These are phyloP conservation scores for Thalassia testudinum DNA, from an alignment of 116 monocot genomes.

Conservation along the genomic window DNA sequence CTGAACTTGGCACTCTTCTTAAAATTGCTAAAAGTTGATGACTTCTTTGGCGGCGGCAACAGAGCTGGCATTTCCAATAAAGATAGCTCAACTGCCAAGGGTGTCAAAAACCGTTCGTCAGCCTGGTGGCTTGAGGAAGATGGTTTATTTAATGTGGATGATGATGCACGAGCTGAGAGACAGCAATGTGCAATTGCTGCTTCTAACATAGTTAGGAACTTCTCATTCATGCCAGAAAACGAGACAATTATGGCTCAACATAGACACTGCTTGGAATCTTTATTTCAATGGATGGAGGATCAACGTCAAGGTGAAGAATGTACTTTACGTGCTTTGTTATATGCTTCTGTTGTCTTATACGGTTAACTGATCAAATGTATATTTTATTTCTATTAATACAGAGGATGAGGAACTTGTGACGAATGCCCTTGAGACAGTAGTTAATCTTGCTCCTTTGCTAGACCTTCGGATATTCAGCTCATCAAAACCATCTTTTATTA, in stretches of 20 bases:
- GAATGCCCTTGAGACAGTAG: constrained; percentile 90
- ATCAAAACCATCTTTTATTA: constrained; percentile 77
- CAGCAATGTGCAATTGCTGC: constrained; percentile 90
- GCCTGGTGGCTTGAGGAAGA: constrained; percentile 93
- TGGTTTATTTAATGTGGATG: constrained; percentile 81
- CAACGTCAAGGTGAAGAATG: constrained; percentile 50
- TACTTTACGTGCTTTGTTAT: background rate
- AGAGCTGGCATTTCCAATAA: constrained; percentile 15
- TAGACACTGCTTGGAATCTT: constrained; percentile 89
- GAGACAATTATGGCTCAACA: constrained; percentile 94
- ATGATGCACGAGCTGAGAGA: constrained; percentile 75
- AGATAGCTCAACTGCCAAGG: constrained; percentile 17
- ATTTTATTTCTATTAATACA: constrained; percentile 5
- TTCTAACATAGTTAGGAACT: constrained; percentile 91
- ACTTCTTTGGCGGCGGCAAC: constrained; percentile 18
- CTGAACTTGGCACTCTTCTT: too few relatives aligned
- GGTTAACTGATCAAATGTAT: background rate
- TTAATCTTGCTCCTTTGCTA: constrained; percentile 74
- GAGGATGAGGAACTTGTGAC: constrained; percentile 97
- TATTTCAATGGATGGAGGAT: constrained; percentile 89
- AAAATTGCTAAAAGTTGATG: too few relatives aligned
- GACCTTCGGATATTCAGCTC: constrained; percentile 98
- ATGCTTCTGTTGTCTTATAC: background rate
- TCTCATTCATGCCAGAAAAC: constrained; percentile 99
- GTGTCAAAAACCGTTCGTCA: constrained; percentile 21